Percentiles rank a stretch among this genome's conserved stretches.
phyloP scores from a whole-genome alignment of 768 basidiomycete genomes.

The Podaxis pistillaris region DNA sequence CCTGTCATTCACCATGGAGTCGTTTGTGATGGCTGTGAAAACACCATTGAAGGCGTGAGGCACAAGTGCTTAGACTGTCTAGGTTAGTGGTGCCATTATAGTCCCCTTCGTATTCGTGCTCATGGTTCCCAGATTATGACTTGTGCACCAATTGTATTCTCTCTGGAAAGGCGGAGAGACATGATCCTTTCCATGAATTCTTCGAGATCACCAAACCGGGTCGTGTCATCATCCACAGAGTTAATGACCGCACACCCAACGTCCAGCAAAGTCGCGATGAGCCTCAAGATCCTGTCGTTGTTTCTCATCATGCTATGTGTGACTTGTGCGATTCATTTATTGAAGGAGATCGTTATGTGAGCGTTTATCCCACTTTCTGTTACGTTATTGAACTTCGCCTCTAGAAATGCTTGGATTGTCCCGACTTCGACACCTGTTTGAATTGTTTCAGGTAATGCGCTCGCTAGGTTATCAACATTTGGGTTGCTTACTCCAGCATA shows the following conservation, averaged over 20 bases:
- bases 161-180: constrained; percentile 45
- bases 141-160: constrained; percentile 60
- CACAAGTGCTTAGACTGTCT: constrained; percentile 82
- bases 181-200: constrained; percentile 70
- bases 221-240: constrained; percentile 62
- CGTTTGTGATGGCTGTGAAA: constrained; percentile 64
- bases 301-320: constrained; percentile 67
- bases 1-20: constrained; percentile 54
- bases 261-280: not conserved
- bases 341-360: constrained; percentile 69
- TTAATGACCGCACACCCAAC: constrained; percentile 29
- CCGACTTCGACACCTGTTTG: constrained; percentile 80
- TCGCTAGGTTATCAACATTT: not conserved
- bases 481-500: constrained; percentile 21
- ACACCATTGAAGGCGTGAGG: constrained; percentile 59
- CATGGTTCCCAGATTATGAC: constrained; percentile 58
- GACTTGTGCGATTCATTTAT: constrained; percentile 77
- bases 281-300: constrained; percentile 18
- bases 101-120: not conserved
- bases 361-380: constrained; percentile 23
- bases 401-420: constrained; percentile 78
- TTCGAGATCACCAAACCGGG: constrained; percentile 67
- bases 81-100: constrained; percentile 37
- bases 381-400: not conserved
- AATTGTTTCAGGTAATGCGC: constrained; percentile 59